Evolutionary conservation across 192 early-diverging fungal species (phyloP).

Genomic region (Coemansia sp.): DNA sequence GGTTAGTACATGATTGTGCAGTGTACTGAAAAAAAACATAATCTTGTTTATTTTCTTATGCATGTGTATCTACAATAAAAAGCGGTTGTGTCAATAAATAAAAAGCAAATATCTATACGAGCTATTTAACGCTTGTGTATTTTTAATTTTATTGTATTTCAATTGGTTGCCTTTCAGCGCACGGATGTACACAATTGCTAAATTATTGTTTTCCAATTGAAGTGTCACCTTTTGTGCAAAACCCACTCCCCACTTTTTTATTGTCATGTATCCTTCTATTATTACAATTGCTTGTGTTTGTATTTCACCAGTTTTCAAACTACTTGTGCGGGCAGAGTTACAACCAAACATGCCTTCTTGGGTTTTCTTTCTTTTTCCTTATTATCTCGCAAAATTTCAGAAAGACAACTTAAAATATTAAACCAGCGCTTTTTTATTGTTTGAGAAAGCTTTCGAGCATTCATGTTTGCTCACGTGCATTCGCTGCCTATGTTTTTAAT

Average conservation of each 20-base stretch:
- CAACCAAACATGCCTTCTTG: background rate
- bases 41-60: background rate
- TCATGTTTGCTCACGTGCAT: too few species aligned
- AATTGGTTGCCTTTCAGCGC: background rate
- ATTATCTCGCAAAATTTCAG: too few species aligned
- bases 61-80: background rate
- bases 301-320: background rate
- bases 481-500: too few species aligned
- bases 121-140: background rate
- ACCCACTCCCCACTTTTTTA: background rate
- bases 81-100: background rate
- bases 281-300: background rate
- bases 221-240: background rate
- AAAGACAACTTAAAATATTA: too few species aligned
- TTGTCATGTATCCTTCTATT: background rate
- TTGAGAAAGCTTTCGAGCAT: too few species aligned
- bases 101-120: background rate
- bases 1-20: too few species aligned
- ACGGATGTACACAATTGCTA: background rate
- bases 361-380: background rate
- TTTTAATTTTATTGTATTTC: background rate
- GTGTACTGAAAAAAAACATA: background rate
- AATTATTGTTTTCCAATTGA: background rate
- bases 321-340: background rate
- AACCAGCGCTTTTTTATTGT: too few species aligned